Base-by-base conservation (phyloP, 257 asterid species). In the Solanum ossicruentum region DNA sequence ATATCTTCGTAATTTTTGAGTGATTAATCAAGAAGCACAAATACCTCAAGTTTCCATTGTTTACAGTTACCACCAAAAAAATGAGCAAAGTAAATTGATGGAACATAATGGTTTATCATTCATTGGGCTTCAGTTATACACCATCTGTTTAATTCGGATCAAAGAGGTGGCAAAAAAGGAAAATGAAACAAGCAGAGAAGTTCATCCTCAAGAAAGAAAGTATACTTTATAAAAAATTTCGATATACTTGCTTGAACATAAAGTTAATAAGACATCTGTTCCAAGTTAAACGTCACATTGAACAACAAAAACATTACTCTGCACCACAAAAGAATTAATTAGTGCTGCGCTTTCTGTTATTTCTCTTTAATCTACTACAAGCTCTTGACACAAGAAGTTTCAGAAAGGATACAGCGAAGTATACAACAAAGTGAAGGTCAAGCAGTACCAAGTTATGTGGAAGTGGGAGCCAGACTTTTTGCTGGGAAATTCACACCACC, bases 311-410 rank as follows among this genome's bases (percentile, higher is more conserved):
- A 84, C 75, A 82, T 80, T 75, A 87, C 90, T 86, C 85, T 90
- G 82, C 88, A 89, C 89, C 81, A 58, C 61, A 90, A 83, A 87
- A 85, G 87, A 82, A 83, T 88, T 85, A 84, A 90, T 85, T 90
- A 87, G 89, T 72, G 86, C 85, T 21, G 87, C 87, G 84, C 87
- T 87, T 84, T 87, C 86, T 84, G 49, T 83, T 83, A 65, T 51
- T 83, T 83, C 87, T 80, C 85, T 83, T 69, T 32, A 65, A 67
- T 83, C 87, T 80, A 88, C 87, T 85, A 78, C 45, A 52, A 18
- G 77, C 73, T 57, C 55, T 80, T 36, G 63, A 60, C 84, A 67
- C 70, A 56, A 17, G 63, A 82, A 85, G 86, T 84, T 88, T 82
- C 87, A 73, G 65, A 80, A 84, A 88, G 86, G 83, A 60, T 65